Evolutionary conservation across 139 green algal genomes (phyloP).

Genomic region (Pycnococcus provasolii): DNA sequence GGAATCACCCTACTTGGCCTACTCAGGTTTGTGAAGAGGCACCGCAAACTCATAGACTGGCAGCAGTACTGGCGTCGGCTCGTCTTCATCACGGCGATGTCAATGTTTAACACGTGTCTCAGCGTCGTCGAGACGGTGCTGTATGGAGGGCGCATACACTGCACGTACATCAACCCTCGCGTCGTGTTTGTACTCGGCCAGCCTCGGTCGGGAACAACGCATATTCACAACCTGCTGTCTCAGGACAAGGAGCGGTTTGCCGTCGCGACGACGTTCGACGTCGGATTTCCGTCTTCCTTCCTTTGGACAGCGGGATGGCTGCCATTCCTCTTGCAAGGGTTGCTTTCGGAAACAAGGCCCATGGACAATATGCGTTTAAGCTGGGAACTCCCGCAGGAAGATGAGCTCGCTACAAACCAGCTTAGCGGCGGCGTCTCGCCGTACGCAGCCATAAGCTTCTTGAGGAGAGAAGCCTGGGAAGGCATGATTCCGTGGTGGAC

Average conservation of each 20-base stretch:
- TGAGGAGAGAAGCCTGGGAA: constrained; percentile 23
- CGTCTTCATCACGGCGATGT: constrained; percentile 46
- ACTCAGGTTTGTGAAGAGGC: not conserved
- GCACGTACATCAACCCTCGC: constrained; percentile 33
- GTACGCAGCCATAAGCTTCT: constrained; percentile 49
- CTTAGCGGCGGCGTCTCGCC: constrained; percentile 42
- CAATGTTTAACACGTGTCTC: constrained; percentile 36
- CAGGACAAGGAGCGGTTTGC: constrained; percentile 38
- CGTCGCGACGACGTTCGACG: constrained; percentile 44
- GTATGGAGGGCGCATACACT: constrained; percentile 19
- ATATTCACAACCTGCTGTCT: constrained; percentile 54
- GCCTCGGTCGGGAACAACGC: constrained; percentile 54
- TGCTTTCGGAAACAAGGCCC: constrained; percentile 36
- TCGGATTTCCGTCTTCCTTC: constrained; percentile 47
- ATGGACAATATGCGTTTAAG: constrained; percentile 56
- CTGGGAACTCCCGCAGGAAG: constrained; percentile 45
- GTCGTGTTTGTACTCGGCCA: constrained; percentile 55
- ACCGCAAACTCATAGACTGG: constrained; percentile 34
- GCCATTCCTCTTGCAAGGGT: not conserved
- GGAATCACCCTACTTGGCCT: constrained; percentile 30
- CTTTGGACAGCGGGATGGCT: constrained; percentile 11
- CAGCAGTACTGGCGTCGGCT: constrained; percentile 35
- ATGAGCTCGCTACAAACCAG: constrained; percentile 48
- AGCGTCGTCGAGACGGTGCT: constrained; percentile 38
- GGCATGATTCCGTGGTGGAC: constrained; percentile 21